A percentile compares a stretch with the other conserved stretches of the same genome.
These are phyloP conservation scores for Cryomyces minteri DNA, from an alignment of 495 filamentous ascomycete genomes.

Conservation along the genomic window DNA sequence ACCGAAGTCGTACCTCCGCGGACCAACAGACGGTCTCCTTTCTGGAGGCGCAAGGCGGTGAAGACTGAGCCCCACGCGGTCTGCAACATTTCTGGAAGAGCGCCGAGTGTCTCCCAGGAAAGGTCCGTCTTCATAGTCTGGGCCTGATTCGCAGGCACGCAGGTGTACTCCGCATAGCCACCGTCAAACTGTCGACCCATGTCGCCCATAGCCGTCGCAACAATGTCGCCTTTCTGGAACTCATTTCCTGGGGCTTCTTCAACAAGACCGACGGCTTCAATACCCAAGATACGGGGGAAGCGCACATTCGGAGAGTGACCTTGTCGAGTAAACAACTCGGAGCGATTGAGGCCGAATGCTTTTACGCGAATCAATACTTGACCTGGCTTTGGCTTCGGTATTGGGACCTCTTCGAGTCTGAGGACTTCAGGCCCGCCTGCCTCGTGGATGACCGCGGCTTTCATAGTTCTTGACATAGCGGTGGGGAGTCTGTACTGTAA, in stretches of 20 bases:
- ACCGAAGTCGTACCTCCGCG: conserved; percentile 32
- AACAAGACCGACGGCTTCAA: conserved; percentile 31
- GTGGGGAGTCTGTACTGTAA: too few relatives aligned
- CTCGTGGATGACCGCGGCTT: conserved; percentile 14
- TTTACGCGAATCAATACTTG: conserved; percentile 29
- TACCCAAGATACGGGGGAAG: conserved; percentile 31
- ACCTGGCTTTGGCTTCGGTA: conserved; percentile 15
- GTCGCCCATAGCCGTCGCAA: conserved; percentile 34
- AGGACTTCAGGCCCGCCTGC: conserved; percentile 14
- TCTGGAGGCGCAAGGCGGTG: conserved; percentile 19
- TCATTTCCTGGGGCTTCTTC: conserved; percentile 21
- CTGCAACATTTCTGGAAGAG: conserved; percentile 36
- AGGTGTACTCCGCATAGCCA: conserved; percentile 36
- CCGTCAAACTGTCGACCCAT: conserved; percentile 32
- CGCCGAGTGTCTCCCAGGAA: conserved; percentile 27
- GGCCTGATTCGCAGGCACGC: conserved; percentile 25
- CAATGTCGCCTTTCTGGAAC: conserved; percentile 24
- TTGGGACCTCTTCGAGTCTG: conserved; percentile 11
- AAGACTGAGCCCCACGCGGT: conserved; percentile 32
- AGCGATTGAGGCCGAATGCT: conserved; percentile 36
- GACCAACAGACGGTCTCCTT: conserved; percentile 28
- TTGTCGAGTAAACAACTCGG: conserved; percentile 36
- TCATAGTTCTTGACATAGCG: conserved; percentile 4
- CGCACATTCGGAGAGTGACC: conserved; percentile 26
- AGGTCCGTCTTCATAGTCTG: conserved; percentile 21